Evolutionary conservation across 1,284 basidiomycete species (phyloP).

Genomic region (Peniophora sp.): DNA sequence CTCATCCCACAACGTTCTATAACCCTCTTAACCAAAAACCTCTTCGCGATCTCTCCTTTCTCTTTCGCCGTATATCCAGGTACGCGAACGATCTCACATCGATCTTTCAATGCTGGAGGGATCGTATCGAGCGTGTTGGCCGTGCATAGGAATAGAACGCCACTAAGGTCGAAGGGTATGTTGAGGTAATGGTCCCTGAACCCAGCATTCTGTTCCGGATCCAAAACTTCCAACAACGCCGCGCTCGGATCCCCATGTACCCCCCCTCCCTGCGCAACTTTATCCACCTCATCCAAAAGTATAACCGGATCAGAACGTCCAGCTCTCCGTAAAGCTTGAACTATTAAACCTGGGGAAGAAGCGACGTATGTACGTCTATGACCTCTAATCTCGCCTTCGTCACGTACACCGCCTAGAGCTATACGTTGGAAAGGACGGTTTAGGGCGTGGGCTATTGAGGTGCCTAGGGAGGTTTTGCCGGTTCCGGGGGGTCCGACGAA

Average conservation of each 20-base stretch:
- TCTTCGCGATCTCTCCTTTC: slow-evolving; percentile 82
- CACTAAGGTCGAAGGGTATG: slow-evolving; percentile 82
- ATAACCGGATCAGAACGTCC: slow-evolving; percentile 76
- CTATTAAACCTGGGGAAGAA: slow-evolving; percentile 79
- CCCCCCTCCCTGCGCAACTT: slow-evolving; percentile 78
- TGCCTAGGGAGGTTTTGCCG: slow-evolving; percentile 81
- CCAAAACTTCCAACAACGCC: slow-evolving; percentile 83
- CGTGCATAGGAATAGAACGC: slow-evolving; percentile 87
- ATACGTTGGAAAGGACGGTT: slow-evolving; percentile 86
- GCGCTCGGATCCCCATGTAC: slow-evolving; percentile 81
- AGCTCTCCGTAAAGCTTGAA: slow-evolving; percentile 84
- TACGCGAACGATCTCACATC: slow-evolving; percentile 60
- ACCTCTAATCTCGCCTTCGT: slow-evolving; percentile 87
- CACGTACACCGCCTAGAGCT: slow-evolving; percentile 85
- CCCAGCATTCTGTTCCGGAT: slow-evolving; percentile 86
- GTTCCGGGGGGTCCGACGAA: slow-evolving; percentile 81
- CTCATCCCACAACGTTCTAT: slow-evolving; percentile 62
- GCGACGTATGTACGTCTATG: slow-evolving; percentile 90
- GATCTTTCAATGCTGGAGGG: slow-evolving; percentile 72
- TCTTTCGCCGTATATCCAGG: slow-evolving; percentile 84
- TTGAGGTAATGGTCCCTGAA: slow-evolving; percentile 93
- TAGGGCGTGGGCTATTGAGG: slow-evolving; percentile 80
- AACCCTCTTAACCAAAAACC: slow-evolving; percentile 84
- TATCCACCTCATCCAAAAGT: slow-evolving; percentile 83
- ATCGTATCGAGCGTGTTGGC: slow-evolving; percentile 85